Conservation (phyloP, 2,329 filamentous ascomycete genomes). For the Aureobasidium sp. region DNA sequence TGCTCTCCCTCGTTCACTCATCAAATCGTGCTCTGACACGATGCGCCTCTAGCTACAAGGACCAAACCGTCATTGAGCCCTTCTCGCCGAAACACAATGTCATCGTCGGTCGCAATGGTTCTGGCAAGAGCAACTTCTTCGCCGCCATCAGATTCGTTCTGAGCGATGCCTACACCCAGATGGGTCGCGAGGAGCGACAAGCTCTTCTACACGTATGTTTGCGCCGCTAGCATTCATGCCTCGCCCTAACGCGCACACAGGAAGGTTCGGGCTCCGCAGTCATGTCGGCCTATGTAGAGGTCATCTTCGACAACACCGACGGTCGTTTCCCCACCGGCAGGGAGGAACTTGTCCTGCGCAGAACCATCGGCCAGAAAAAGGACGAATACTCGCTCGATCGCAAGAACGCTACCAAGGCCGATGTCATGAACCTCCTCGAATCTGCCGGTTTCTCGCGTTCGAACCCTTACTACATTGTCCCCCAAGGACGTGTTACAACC, state of each 20-base stretch:
- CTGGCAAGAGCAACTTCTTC: conserved; percentile 99
- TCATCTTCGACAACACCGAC: conserved; percentile 97
- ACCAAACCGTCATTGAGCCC: conserved; percentile 96
- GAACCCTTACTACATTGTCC: conserved; percentile 98
- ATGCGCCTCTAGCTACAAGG: conserved; percentile 72
- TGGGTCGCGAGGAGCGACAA: conserved; percentile 92
- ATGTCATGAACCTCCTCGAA: conserved; percentile 92
- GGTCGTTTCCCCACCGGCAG: conserved; percentile 91
- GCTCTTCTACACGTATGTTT: conserved; percentile 70
- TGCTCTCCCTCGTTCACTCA: not conserved
- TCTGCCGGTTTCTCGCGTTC: conserved; percentile 94
- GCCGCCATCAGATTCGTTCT: conserved; percentile 97
- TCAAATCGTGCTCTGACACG: not conserved
- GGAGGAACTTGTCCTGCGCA: conserved; percentile 80
- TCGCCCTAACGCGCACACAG: conserved; percentile 27
- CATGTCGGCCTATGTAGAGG: conserved; percentile 98
- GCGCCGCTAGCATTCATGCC: not conserved
- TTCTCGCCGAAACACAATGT: conserved; percentile 98
- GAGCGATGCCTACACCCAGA: conserved; percentile 92
- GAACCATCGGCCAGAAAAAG: conserved; percentile 95
- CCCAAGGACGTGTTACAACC: conserved; percentile 89
- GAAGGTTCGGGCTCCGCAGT: conserved; percentile 96
- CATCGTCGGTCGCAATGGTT: conserved; percentile 97
- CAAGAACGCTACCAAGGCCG: conserved; percentile 89
- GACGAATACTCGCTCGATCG: conserved; percentile 97